phyloP scores from a whole-genome alignment of 768 basidiomycete genomes.

The Naematelia aurantialba region DNA sequence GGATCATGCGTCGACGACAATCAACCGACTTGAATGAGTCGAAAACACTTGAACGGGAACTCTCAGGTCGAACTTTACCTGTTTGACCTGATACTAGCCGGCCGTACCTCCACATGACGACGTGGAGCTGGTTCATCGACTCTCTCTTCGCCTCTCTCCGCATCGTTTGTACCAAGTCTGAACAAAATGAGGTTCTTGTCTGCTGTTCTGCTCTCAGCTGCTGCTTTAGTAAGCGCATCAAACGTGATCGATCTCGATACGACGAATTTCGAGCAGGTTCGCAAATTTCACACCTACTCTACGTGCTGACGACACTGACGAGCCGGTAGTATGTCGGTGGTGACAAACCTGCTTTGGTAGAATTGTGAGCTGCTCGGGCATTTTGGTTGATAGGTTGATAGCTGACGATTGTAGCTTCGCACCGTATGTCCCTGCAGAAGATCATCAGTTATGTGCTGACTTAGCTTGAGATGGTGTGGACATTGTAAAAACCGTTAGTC shows the following conservation, averaged over 20 bases:
- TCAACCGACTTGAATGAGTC: not conserved
- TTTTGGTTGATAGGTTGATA: not conserved
- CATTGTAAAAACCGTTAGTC: conserved; percentile 47
- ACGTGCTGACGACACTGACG: conserved; percentile 9
- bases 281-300: conserved; percentile 2
- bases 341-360: conserved; percentile 78
- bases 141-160: not conserved
- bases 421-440: conserved; percentile 24
- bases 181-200: conserved; percentile 26
- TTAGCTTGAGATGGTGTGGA: conserved; percentile 40
- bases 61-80: not conserved
- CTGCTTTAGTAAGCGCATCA: conserved; percentile 53
- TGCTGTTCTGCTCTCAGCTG: conserved; percentile 23
- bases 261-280: conserved; percentile 67
- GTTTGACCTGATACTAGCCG: not conserved
- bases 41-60: not conserved
- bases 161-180: not conserved
- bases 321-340: conserved; percentile 58
- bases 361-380: conserved; percentile 71
- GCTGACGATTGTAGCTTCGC: conserved; percentile 24
- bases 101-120: not conserved
- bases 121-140: not conserved
- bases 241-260: conserved; percentile 78
- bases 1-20: too few species aligned
- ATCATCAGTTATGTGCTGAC: not conserved